These are phyloP conservation scores for Mimosa bimucronata DNA, from an alignment of 306 rosid genomes.

Conservation along the genomic window DNA sequence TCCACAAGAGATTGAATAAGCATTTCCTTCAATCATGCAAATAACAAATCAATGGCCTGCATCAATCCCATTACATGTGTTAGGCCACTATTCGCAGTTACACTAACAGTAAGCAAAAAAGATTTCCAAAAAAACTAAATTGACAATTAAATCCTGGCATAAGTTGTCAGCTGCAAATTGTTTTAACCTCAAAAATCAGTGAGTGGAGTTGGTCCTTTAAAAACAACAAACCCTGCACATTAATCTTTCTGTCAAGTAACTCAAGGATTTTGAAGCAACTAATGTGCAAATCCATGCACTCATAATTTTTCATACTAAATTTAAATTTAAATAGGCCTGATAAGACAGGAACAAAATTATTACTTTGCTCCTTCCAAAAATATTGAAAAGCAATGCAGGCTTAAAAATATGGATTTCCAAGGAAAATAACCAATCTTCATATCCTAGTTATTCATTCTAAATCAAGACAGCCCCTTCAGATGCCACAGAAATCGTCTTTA, in stretches of 20 bases:
- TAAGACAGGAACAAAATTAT: background rate
- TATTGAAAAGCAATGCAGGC: constrained; percentile 5
- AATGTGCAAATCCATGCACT: background rate
- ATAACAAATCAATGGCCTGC: constrained; percentile 24
- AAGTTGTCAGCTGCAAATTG: background rate
- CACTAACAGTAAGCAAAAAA: constrained; percentile 10
- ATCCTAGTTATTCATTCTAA: constrained; percentile 10
- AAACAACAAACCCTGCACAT: background rate
- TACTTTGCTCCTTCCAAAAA: background rate
- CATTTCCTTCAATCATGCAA: constrained; percentile 29
- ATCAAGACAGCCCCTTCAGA: too few species aligned
- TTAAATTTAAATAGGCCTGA: background rate
- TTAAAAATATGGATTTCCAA: background rate
- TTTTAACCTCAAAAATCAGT: background rate
- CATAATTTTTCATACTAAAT: background rate
- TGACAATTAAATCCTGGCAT: background rate
- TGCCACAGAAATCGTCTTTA: too few species aligned
- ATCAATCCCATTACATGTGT: constrained; percentile 10
- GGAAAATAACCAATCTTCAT: background rate
- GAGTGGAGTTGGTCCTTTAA: background rate
- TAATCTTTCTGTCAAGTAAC: background rate
- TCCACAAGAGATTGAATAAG: constrained; percentile 26
- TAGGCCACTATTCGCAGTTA: background rate
- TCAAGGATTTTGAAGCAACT: background rate
- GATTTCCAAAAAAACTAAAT: background rate